These are phyloP conservation scores for Chrysochromulina parva DNA, from an alignment of 78 protist genomes.

Conservation along the genomic window DNA sequence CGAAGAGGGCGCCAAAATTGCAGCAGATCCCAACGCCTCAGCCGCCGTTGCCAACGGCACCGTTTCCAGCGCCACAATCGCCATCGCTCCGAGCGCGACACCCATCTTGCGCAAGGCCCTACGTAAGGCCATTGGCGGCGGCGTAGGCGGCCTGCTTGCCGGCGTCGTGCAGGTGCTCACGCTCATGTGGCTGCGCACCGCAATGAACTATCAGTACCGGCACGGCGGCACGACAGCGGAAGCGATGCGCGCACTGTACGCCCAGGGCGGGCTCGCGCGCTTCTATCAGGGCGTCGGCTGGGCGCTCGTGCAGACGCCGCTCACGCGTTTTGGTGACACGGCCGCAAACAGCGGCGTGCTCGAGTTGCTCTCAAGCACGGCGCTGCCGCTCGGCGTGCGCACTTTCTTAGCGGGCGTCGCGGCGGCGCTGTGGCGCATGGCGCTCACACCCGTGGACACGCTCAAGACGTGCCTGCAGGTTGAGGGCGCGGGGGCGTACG, in stretches of 20 bases:
- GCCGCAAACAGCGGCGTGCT: slow-evolving; percentile 1
- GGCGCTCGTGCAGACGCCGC: slow-evolving; percentile 29
- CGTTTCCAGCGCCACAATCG: no score
- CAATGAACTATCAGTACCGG: slow-evolving; percentile 41
- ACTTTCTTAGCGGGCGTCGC: background rate
- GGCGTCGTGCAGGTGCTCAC: slow-evolving; percentile 24
- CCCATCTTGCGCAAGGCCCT: background rate
- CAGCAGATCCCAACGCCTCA: no score
- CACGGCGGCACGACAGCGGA: background rate
- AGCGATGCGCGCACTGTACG: background rate
- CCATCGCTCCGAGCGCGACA: no score
- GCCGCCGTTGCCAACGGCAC: no score
- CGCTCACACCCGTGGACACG: slow-evolving; percentile 34
- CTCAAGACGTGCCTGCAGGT: slow-evolving; percentile 35
- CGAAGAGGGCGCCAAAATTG: no score
- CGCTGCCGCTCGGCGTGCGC: background rate
- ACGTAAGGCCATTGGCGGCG: background rate
- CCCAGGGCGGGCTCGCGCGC: slow-evolving; percentile 19
- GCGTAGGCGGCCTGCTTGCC: background rate
- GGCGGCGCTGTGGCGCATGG: background rate
- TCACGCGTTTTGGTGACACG: slow-evolving; percentile 32
- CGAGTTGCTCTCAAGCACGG: background rate
- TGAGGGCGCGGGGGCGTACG: background rate
- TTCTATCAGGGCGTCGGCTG: slow-evolving; percentile 12
- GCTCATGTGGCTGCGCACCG: slow-evolving; percentile 44